Conservation (phyloP, 805 yeast genomes). For the Candida tibetensis region DNA sequence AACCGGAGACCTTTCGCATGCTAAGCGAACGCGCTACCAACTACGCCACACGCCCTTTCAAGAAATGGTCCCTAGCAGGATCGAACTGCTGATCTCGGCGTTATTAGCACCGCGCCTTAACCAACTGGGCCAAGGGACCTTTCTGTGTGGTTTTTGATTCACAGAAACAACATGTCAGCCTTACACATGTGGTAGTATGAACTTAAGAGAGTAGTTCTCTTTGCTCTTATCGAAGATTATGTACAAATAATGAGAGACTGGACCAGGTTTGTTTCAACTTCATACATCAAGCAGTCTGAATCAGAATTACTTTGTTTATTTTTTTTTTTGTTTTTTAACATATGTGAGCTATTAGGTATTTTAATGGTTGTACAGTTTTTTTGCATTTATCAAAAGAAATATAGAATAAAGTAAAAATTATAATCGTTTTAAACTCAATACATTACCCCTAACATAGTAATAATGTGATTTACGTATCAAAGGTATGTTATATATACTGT, state of each 20-base stretch:
- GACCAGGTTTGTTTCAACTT: background rate
- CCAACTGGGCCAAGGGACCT: slow-evolving; percentile 61
- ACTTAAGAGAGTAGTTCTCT: background rate
- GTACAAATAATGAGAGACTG: too few species aligned
- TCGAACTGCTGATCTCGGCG: slow-evolving; percentile 52
- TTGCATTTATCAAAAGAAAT: background rate
- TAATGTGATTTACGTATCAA: too few species aligned
- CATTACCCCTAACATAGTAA: background rate
- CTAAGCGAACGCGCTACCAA: slow-evolving; percentile 82
- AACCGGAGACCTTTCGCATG: slow-evolving; percentile 79
- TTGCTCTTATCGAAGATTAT: background rate
- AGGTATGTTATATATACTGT: too few species aligned
- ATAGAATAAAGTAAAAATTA: too few species aligned
- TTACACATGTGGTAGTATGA: background rate
- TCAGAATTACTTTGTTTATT: background rate
- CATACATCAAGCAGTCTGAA: background rate
- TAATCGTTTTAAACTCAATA: background rate
- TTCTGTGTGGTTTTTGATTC: slow-evolving; percentile 3
- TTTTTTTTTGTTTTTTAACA: too few species aligned
- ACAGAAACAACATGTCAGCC: too few species aligned
- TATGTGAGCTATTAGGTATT: too few species aligned
- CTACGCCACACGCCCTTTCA: slow-evolving; percentile 73
- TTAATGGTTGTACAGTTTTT: background rate
- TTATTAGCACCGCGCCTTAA: slow-evolving; percentile 60
- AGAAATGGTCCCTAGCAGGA: slow-evolving; percentile 30